Evolutionary conservation across 2,329 filamentous ascomycete species (phyloP), one percentile per base, ranked within the genome.

Genomic region (Harringtonia lauricola): DNA sequence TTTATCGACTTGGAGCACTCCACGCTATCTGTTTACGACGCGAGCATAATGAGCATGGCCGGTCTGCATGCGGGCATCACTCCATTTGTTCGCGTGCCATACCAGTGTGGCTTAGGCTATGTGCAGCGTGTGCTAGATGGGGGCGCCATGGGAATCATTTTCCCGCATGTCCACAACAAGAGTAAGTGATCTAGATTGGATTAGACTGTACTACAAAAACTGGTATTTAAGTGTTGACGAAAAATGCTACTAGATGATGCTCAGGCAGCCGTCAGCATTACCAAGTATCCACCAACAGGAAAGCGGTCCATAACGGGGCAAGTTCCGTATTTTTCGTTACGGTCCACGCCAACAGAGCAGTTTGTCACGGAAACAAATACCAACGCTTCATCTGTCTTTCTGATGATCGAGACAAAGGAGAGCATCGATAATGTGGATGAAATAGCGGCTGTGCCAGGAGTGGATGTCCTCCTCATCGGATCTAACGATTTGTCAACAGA

Each of bases 1-100:
- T 64, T 64, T 49, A 63, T 65, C 45, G 63, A 65, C 30, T 51
- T 64, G 8, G 61, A 65, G 47, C 62, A 64, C 37, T 57, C 58
- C 5, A 51, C 50, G 3, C 47, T 64, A 4, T 58, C 58, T 0
- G 39, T 62, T 4, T 49, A 53, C 17, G 54, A 62, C 21, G 54
- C 55, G 2, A 56, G 54, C 44, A 52, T 54, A 15, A 49, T 62
- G 1, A 60, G 57, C 44, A 52, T 47, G 4, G 50, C 55, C 1
- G 59, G 52, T 0, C 47, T 59, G 8, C 44, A 47, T 1, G 45
- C 45, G 2, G 59, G 58, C 4, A 52, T 59, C 12, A 56, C 57
- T 0, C 59, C 59, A 0, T 56, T 60, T 44, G 59, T 61, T 1
- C 54, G 60, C 2, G 57, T 62, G 3, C 59, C 59, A 1, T 48